phyloP scores from a whole-genome alignment of 208 protist genomes.

The Leishmania gerbilli region DNA sequence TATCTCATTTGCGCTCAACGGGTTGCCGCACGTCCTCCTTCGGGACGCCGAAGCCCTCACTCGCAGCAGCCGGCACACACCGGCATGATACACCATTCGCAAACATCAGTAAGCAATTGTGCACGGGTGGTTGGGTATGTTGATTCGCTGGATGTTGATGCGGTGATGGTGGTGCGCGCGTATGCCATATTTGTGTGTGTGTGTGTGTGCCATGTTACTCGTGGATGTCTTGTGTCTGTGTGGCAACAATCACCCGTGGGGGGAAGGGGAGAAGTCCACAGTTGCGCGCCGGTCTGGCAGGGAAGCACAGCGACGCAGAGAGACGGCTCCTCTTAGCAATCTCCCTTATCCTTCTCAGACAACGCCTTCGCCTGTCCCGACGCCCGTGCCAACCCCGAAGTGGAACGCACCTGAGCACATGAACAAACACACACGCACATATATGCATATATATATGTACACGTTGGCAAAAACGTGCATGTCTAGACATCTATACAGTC shows the following conservation, averaged over 20 bases:
- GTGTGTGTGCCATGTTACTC: neutral
- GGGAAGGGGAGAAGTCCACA: neutral
- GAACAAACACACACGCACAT: neutral
- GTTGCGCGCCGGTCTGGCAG: neutral
- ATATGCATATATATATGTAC: neutral
- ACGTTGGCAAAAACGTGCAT: neutral
- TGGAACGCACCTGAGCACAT: neutral
- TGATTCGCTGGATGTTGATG: neutral
- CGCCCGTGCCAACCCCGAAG: neutral
- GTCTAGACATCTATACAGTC: neutral
- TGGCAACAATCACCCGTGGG: neutral
- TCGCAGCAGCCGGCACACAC: neutral
- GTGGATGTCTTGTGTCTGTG: neutral
- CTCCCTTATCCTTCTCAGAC: neutral
- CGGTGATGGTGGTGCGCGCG: neutral
- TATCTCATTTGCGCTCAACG: neutral
- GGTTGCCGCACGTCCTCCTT: neutral
- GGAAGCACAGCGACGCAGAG: neutral
- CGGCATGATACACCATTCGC: neutral
- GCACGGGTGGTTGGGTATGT: too few species aligned
- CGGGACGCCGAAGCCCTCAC: neutral
- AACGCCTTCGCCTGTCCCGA: neutral
- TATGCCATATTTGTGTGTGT: neutral
- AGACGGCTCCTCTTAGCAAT: neutral
- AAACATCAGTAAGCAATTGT: neutral